Percentiles rank a stretch among this genome's conserved stretches.
phyloP scores from a whole-genome alignment of 768 basidiomycete species.

The Leccinum arenicola region DNA sequence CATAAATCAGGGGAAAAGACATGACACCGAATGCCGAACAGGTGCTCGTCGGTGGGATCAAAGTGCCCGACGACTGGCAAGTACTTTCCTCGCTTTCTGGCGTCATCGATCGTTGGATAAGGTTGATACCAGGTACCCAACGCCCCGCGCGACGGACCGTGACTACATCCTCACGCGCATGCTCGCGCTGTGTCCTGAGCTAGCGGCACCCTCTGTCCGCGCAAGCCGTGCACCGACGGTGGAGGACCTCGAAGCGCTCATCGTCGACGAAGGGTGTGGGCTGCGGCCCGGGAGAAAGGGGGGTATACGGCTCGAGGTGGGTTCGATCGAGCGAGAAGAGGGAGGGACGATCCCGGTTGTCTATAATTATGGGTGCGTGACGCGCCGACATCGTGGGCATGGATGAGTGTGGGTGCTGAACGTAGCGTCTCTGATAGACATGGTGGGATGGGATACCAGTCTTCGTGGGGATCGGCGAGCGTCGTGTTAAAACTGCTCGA shows the following conservation, averaged over 20 bases:
- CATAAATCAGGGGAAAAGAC: background rate
- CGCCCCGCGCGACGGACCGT: constrained; percentile 61
- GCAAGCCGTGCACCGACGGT: constrained; percentile 43
- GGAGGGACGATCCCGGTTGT: constrained; percentile 45
- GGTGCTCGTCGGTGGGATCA: constrained; percentile 63
- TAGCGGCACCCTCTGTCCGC: constrained; percentile 54
- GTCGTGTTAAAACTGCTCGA: constrained; percentile 48
- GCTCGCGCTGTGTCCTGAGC: constrained; percentile 52
- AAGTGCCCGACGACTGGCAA: constrained; percentile 59
- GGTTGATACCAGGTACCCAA: constrained; percentile 50
- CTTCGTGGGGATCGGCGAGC: constrained; percentile 63
- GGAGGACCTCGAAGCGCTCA: constrained; percentile 46
- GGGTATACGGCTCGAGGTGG: constrained; percentile 59
- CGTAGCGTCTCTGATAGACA: constrained; percentile 38
- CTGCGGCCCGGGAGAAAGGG: constrained; percentile 65
- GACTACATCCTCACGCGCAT: constrained; percentile 52
- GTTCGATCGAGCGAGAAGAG: constrained; percentile 35
- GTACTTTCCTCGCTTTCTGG: background rate
- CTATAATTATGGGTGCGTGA: constrained; percentile 61
- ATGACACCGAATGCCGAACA: constrained; percentile 11
- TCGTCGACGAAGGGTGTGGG: constrained; percentile 57
- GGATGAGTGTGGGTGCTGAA: background rate
- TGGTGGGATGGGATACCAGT: constrained; percentile 60
- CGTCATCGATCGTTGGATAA: background rate
- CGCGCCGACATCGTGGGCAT: no score